Evolutionary conservation across 306 rosid species (phyloP), one percentile per base, ranked within the genome.

Genomic region (Vigna mungo): DNA sequence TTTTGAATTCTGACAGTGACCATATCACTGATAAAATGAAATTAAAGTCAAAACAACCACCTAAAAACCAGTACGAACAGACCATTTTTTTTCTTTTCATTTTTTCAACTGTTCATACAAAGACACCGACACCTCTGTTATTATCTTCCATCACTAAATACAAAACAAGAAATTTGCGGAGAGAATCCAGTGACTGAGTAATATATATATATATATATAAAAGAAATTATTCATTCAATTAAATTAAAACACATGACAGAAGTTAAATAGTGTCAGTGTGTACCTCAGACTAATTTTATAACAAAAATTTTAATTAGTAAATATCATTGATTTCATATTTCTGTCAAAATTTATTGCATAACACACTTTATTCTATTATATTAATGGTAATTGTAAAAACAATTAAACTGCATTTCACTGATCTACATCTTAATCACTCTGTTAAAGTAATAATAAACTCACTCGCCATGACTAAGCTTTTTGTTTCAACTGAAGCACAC

Each of bases 101-200:
- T 70, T 5, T 1, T 17, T 23, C 20, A 15, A 41, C 17, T 16
- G 59, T 8, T 10, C 27, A 41, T 44, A 37, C 56, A 55, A 56
- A 44, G 55, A 56, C 78, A 77, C 81, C 81, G 75, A 68, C 75
- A 77, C 61, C 68, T 62, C 63, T 58, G 6, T 39, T 1, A 39
- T 30, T 63, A 39, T 9, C 53, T 49, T 20, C 30, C 43, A 9
- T 0, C 63, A 14, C 49, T 2, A 1, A 63, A 3, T 17, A 61
- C 0, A 17, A 41, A 34, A 10, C 9, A 34, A 13, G 27, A 9
- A 52, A 20, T 60, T n/a, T 20, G 9, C 4, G 78, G 56, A 61
- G 72, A 18, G 39, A 36, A 75, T 62, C 52, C 23, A 15, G 79
- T 12, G 20, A 43, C 5, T 5, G 8, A 58, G n/a, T 37, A 55